Percentiles rank a stretch among this genome's conserved stretches.
Evolutionary conservation across 805 yeast species (phyloP).

Genomic region (Blastobotrys chiropterorum): DNA sequence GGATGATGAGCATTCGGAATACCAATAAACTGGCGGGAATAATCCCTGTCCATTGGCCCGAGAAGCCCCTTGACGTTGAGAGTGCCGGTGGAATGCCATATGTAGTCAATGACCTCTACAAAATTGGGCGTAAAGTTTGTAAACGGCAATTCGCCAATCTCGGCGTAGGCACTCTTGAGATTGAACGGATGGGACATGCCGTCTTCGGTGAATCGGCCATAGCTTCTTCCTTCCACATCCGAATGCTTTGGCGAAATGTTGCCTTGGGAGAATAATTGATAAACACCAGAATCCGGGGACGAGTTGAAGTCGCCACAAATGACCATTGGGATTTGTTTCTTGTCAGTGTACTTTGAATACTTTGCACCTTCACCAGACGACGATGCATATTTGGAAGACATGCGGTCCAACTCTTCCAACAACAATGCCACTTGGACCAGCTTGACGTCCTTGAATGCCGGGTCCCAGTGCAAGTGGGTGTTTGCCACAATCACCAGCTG

Average conservation of each 20-base stretch:
- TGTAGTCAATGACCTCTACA: conserved; percentile 88
- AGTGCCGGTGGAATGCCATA: conserved; percentile 86
- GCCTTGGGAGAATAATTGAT: conserved; percentile 80
- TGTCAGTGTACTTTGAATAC: conserved; percentile 36
- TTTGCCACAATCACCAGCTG: conserved; percentile 70
- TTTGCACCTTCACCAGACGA: conserved; percentile 28
- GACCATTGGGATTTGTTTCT: conserved; percentile 60
- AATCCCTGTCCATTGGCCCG: conserved; percentile 77
- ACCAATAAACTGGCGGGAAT: conserved; percentile 73
- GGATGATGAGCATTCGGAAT: conserved; percentile 93
- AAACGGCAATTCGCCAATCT: conserved; percentile 84
- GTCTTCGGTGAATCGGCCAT: conserved; percentile 82
- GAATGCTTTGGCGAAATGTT: conserved; percentile 60
- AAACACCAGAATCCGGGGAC: conserved; percentile 80
- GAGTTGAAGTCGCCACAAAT: conserved; percentile 97
- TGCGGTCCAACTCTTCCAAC: conserved; percentile 74
- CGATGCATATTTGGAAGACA: conserved; percentile 44
- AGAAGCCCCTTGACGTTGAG: conserved; percentile 78
- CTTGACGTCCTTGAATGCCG: conserved; percentile 91
- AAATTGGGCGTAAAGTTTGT: conserved; percentile 93
- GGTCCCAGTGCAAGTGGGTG: conserved; percentile 98
- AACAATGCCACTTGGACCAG: conserved; percentile 91
- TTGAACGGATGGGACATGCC: conserved; percentile 80
- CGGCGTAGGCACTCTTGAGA: conserved; percentile 77
- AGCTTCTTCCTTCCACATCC: conserved; percentile 81